phyloP scores from a whole-genome alignment of 1,139 yeast species.

The Scheffersomyces titani region DNA sequence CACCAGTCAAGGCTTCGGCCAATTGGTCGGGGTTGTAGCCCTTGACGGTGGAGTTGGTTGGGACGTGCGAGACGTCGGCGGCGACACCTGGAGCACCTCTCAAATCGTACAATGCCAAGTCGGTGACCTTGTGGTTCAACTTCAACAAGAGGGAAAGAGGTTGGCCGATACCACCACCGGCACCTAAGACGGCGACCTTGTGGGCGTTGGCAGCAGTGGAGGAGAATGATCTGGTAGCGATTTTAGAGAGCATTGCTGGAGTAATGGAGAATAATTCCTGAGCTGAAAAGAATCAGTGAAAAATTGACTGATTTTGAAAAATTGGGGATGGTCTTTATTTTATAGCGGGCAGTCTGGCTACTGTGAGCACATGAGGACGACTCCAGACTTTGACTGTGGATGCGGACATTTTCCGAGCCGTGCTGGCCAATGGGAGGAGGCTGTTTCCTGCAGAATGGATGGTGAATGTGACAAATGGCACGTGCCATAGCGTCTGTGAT shows the following conservation, averaged over 20 bases:
- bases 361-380: background rate
- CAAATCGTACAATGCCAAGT: slow-evolving; percentile 82
- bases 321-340: background rate
- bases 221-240: slow-evolving; percentile 68
- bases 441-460: background rate
- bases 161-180: slow-evolving; percentile 93
- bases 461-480: background rate
- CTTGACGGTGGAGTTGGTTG: slow-evolving; percentile 72
- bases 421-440: background rate
- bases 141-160: slow-evolving; percentile 85
- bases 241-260: slow-evolving; percentile 42
- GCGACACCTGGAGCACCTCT: slow-evolving; percentile 92
- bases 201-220: slow-evolving; percentile 65
- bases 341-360: slow-evolving; percentile 2
- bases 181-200: slow-evolving; percentile 77
- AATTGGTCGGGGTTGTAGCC: slow-evolving; percentile 68
- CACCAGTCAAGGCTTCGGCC: slow-evolving; percentile 63
- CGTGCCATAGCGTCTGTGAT: background rate
- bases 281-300: slow-evolving; percentile 2
- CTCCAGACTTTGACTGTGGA: background rate
- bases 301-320: slow-evolving; percentile 2
- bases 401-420: background rate
- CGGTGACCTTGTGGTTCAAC: slow-evolving; percentile 58
- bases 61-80: slow-evolving; percentile 87
- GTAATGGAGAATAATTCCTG: slow-evolving; percentile 1